Base-by-base conservation (phyloP, 306 rosid species). In the Ziziphus jujuba region DNA sequence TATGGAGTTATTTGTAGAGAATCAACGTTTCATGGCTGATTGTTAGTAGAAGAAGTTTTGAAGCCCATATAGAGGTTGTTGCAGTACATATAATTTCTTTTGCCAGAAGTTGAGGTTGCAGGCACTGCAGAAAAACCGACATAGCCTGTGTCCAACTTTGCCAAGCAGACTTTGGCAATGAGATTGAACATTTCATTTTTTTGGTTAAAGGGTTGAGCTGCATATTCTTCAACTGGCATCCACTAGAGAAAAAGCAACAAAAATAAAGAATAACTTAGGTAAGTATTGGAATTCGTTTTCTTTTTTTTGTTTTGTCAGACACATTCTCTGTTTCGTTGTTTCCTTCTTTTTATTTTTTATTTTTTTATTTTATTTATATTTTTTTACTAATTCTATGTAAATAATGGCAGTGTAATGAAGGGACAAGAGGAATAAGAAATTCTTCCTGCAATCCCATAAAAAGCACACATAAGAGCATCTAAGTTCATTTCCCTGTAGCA, bases 181-280 rank as follows among this genome's bases (percentile, higher is more conserved):
- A 77, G 78, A 52, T 81, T 49, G 71, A 87, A 92, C 17, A 55
- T 24, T 50, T 86, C 77, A 45, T 76, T 61, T 10, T 66, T 33
- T 70, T 43, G 40, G 12, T 84, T 69, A 66, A 87, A 87, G 19
- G 95, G 83, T 56, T 92, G 98, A 15, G 84, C 89, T 66, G 68
- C 81, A 72, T 89, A 92, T 7, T 92, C 98, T 57, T 77, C 80
- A 71, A 84, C 38, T 12, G 85, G 75, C 95, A 92, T 92, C 98
- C 98, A 89, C 96, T 92, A 87, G 19, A 71, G 23, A 67, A 72
- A n/a, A 5, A 7, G 3, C 10, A 9, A 9, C 10, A 56, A 17
- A 73, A 24, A 56, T 17, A n/a, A 54, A 13, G 2, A 54, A 64
- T 7, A 49, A 10, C 24, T 57, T 31, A 38, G 3, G 11, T 19